Evolutionary conservation across 495 filamentous ascomycete genomes (phyloP), one percentile per base, ranked within the genome.

Genomic region (Neurospora sublineolata): DNA sequence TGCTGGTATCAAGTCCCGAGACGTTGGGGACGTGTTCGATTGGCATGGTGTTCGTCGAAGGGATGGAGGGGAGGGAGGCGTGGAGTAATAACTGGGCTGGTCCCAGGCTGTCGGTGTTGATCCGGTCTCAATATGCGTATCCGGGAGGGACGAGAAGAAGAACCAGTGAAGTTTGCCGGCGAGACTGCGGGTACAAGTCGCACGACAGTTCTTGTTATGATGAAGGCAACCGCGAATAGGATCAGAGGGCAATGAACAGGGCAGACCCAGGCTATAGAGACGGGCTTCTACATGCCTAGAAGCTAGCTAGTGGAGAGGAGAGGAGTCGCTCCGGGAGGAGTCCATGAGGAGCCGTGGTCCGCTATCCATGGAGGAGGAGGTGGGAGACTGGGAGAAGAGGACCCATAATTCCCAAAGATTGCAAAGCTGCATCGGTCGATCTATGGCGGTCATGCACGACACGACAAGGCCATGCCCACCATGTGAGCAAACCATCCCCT

Each of bases 1-100:
- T 36, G 73, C 74, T 70, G 74, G 74, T 60, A 60, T 60, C 27
- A 33, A 6, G 27, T 60, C 52, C 52, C 52, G 12, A 27, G 27
- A 60, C 52, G 52, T 60, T 33, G 52, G 52, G 27, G 52, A 60
- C 52, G 52, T 60, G 52, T 30, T 30, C 52, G 27, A 27, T 60
- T 30, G 52, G 52, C 27, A 27, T 60, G 52, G 27, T 60, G 23
- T 30, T 60, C 1, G 52, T 60, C 52, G 52, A 60, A 60, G 52
- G 11, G 23, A 33, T 60, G 27, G 27, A 60, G 23, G 52, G 12
- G 12, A 30, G 52, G 52, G 52, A 60, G 12, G 23, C 12, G 52
- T 60, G 27, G 23, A 33, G 7, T 60, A 60, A 60, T 60, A 60
- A 30, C 52, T 60, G 27, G 52, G 52, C 12, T 60, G 52, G 52